Percentiles rank a stretch among this genome's conserved stretches.
Conservation (phyloP, 345 rosid species). For the Lepidium sativum region DNA sequence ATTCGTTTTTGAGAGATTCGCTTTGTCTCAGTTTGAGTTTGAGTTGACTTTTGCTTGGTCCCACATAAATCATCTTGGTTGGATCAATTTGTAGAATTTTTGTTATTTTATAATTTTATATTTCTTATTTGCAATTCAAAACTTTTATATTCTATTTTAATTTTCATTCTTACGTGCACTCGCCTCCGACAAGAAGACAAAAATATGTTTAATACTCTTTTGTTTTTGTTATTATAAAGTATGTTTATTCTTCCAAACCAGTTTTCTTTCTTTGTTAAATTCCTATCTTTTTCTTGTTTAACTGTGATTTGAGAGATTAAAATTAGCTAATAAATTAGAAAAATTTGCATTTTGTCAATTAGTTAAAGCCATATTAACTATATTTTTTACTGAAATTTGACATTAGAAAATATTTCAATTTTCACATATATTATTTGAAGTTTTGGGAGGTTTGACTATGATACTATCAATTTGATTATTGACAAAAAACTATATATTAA, state of each 20-base stretch:
- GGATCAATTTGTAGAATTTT: not conserved
- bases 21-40: slow-evolving; percentile 15
- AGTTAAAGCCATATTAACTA: too few relatives aligned
- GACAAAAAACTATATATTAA: too few relatives aligned
- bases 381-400: too few relatives aligned
- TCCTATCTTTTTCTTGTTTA: not conserved
- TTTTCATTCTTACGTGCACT: not conserved
- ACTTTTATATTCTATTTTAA: not conserved
- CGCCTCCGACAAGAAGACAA: not conserved
- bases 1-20: slow-evolving; percentile 22
- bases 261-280: not conserved
- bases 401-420: too few relatives aligned
- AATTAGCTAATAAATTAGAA: not conserved
- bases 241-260: not conserved
- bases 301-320: not conserved
- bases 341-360: too few relatives aligned
- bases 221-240: not conserved
- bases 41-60: slow-evolving; percentile 19
- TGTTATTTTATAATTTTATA: too few relatives aligned
- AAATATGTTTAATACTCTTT: not conserved
- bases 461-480: too few relatives aligned
- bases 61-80: not conserved
- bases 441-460: too few relatives aligned
- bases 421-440: too few relatives aligned
- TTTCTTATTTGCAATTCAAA: too few relatives aligned